Evolutionary conservation across 805 yeast species (phyloP).

Genomic region (Candida anglica): DNA sequence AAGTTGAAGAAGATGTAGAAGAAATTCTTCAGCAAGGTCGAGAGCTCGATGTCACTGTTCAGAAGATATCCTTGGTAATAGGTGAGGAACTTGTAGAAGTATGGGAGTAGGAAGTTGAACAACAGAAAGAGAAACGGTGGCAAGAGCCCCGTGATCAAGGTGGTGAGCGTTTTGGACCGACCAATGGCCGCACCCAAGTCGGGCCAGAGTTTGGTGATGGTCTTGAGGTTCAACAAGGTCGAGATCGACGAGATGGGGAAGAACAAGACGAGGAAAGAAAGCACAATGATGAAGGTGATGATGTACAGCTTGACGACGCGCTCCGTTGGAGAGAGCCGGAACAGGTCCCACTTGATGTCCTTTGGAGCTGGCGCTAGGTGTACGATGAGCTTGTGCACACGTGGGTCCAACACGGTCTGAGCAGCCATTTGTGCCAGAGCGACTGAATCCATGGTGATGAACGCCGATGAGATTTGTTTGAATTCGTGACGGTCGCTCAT

Average conservation of each 20-base stretch:
- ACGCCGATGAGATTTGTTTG: slow-evolving; percentile 42
- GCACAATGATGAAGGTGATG: slow-evolving; percentile 40
- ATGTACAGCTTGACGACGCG: slow-evolving; percentile 35
- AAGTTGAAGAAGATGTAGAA: slow-evolving; percentile 58
- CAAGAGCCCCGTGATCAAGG: slow-evolving; percentile 57
- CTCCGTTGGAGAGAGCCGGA: slow-evolving; percentile 36
- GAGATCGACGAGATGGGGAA: slow-evolving; percentile 56
- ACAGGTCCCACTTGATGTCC: slow-evolving; percentile 44
- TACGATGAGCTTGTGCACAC: slow-evolving; percentile 40
- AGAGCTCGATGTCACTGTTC: slow-evolving; percentile 55
- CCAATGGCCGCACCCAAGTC: slow-evolving; percentile 50
- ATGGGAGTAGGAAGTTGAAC: slow-evolving; percentile 51
- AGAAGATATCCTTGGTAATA: slow-evolving; percentile 50
- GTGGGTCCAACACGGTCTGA: slow-evolving; percentile 42
- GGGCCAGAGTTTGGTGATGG: slow-evolving; percentile 57
- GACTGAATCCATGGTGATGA: slow-evolving; percentile 45
- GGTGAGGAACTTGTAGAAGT: slow-evolving; percentile 49
- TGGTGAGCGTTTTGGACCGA: slow-evolving; percentile 47
- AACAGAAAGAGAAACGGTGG: slow-evolving; percentile 59
- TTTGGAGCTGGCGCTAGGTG: slow-evolving; percentile 45
- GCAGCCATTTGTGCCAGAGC: slow-evolving; percentile 50
- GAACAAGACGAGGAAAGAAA: slow-evolving; percentile 48
- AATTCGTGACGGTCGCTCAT: slow-evolving; percentile 28
- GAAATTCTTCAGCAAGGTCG: slow-evolving; percentile 55
- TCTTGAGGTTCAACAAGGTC: slow-evolving; percentile 51